Evolutionary conservation across 2,329 filamentous ascomycete genomes (phyloP), one percentile per base, ranked within the genome.

Genomic region (Diaporthe citriasiana): DNA sequence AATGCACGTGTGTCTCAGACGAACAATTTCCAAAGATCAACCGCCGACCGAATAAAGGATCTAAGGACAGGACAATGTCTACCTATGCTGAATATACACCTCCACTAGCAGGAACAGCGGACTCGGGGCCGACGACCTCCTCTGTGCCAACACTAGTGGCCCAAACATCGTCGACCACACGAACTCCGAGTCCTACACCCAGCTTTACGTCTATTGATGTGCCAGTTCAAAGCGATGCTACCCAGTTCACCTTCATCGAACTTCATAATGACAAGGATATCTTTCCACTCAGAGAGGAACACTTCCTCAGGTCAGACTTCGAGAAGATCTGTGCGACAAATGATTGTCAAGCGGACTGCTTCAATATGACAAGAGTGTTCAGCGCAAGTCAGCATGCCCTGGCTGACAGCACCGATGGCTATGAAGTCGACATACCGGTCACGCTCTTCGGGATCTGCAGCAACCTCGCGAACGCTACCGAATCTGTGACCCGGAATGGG

Each of bases 181-280:
- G n/a, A 1, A n/a, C 50, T 53, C 13, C 0, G 1, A n/a, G n/a
- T 53, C 13, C 0, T 17, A 12, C 7, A 10, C 25, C 13, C 15
- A 53, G 25, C 50, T 53, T 25, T 27, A 53, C 50, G 5, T 53
- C 50, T 30, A 27, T 15, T 6, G 12, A 17, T 17, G 13, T 30
- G 6, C 12, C 50, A 27, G 25, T 15, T 17, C 50, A 53, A 53
- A 53, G 50, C 50, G 25, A 25, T 27, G 13, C 12, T 13, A 6
- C 50, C 13, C 50, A 27, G 25, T 53, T 53, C 25, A 53, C 50
- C 0, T 53, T 53, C n/a, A 30, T 53, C 12, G 25, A 53, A 30
- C 13, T 53, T 53, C 50, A 53, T 53, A 15, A 53, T 13, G 22
- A 25, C n/a, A 6, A 53, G 5, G 7, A 53, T 6, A 7, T 53